A percentile compares a stretch with the other conserved stretches of the same genome.
Conservation (phyloP, 2,329 filamentous ascomycete species). For the Sphaerostilbella broomeana region DNA sequence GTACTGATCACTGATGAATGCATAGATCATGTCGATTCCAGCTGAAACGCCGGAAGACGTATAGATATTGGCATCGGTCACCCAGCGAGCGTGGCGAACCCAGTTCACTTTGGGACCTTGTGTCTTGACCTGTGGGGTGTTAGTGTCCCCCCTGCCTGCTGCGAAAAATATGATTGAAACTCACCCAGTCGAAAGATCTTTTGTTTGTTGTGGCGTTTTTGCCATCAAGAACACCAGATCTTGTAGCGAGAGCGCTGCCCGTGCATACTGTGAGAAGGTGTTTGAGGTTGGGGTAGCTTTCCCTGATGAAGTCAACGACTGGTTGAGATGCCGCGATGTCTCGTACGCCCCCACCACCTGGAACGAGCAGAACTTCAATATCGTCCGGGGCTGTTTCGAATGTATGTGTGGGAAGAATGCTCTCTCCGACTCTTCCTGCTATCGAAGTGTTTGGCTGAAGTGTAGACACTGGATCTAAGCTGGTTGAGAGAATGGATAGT, state of each 20-base stretch:
- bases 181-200: slow-evolving; percentile 36
- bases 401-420: slow-evolving; percentile 31
- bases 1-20: slow-evolving; percentile 32
- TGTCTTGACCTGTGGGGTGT: slow-evolving; percentile 28
- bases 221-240: slow-evolving; percentile 50
- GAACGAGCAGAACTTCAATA: slow-evolving; percentile 33
- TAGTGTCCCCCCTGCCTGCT: too few relatives aligned
- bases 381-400: slow-evolving; percentile 29
- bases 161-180: too few relatives aligned
- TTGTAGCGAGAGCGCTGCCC: slow-evolving; percentile 47
- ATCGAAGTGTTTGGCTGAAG: not conserved
- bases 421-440: slow-evolving; percentile 23
- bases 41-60: slow-evolving; percentile 51
- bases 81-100: slow-evolving; percentile 53
- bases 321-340: slow-evolving; percentile 17
- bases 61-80: slow-evolving; percentile 55
- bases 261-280: slow-evolving; percentile 59
- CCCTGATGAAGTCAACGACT: slow-evolving; percentile 36
- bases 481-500: slow-evolving; percentile 23
- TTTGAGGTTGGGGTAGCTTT: slow-evolving; percentile 35
- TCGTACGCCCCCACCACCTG: slow-evolving; percentile 31
- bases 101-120: slow-evolving; percentile 44
- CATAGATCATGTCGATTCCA: slow-evolving; percentile 33
- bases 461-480: slow-evolving; percentile 26
- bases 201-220: slow-evolving; percentile 57